These are phyloP conservation scores for Microascus cirrosus DNA, from an alignment of 2,329 filamentous ascomycete species.

Conservation along the genomic window DNA sequence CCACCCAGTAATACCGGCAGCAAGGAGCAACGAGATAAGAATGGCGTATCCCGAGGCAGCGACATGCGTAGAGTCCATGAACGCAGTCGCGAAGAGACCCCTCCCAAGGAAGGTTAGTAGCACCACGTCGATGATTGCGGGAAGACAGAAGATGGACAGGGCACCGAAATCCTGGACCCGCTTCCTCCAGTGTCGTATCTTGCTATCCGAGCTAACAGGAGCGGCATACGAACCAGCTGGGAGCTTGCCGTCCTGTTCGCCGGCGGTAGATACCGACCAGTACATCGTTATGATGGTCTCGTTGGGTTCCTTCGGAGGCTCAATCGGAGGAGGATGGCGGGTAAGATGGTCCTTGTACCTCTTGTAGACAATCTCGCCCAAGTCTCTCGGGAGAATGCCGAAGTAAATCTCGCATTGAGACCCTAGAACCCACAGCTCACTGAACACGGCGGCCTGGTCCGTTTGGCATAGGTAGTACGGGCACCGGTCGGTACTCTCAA, in stretches of 20 bases:
- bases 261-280: slow-evolving; percentile 14
- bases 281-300: slow-evolving; percentile 22
- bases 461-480: slow-evolving; percentile 49
- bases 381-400: slow-evolving; percentile 36
- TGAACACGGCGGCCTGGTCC: slow-evolving; percentile 53
- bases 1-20: slow-evolving; percentile 51
- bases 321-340: slow-evolving; percentile 13
- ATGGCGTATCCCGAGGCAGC: slow-evolving; percentile 43
- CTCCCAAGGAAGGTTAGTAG: slow-evolving; percentile 47
- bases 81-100: slow-evolving; percentile 48
- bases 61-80: slow-evolving; percentile 38
- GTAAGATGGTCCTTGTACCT: slow-evolving; percentile 16
- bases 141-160: slow-evolving; percentile 50
- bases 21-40: slow-evolving; percentile 46
- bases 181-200: slow-evolving; percentile 11
- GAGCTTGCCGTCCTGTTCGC: slow-evolving; percentile 1
- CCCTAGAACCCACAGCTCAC: slow-evolving; percentile 51
- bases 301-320: slow-evolving; percentile 10
- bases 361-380: slow-evolving; percentile 30
- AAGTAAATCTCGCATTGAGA: slow-evolving; percentile 54
- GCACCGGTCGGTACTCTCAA: slow-evolving; percentile 51
- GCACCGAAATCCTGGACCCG: slow-evolving; percentile 37
- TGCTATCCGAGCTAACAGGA: slow-evolving; percentile 7
- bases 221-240: slow-evolving; percentile 2
- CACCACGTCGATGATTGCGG: slow-evolving; percentile 49